Evolutionary conservation across 306 rosid species (phyloP).

Genomic region (Rubus parviflorus): DNA sequence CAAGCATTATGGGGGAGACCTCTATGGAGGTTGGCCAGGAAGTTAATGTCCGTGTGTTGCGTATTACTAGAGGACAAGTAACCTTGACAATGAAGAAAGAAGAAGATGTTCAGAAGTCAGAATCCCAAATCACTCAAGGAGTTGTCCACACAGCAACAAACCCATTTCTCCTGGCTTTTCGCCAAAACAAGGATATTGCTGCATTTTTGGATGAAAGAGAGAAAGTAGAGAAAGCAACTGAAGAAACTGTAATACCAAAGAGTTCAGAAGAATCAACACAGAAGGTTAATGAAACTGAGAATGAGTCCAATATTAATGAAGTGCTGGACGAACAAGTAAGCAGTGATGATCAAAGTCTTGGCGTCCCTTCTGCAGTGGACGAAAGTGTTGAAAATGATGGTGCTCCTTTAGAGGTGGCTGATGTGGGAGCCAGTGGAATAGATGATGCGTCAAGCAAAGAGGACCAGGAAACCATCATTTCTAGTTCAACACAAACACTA

Average conservation of each 20-base stretch:
- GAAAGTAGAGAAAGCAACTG: conserved; percentile 41
- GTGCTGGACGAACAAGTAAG: conserved; percentile 38
- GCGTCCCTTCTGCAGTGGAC: conserved; percentile 35
- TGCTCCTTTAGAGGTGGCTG: conserved; percentile 32
- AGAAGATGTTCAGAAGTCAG: conserved; percentile 46
- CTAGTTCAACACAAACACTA: conserved; percentile 24
- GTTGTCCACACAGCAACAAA: conserved; percentile 70
- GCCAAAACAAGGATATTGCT: conserved; percentile 82
- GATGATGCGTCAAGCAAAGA: conserved; percentile 39
- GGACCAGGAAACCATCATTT: conserved; percentile 23
- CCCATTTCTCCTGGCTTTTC: conserved; percentile 86
- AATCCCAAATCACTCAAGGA: conserved; percentile 47
- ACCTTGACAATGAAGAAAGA: conserved; percentile 97
- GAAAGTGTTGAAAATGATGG: conserved; percentile 36
- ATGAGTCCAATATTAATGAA: conserved; percentile 34
- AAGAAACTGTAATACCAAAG: conserved; percentile 32
- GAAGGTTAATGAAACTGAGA: conserved; percentile 37
- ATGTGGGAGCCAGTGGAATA: conserved; percentile 33
- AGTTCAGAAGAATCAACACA: conserved; percentile 46
- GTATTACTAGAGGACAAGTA: conserved; percentile 70
- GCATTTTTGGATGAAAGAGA: conserved; percentile 80
- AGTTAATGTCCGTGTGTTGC: conserved; percentile 76
- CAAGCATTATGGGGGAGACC: conserved; percentile 67
- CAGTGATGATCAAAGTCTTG: conserved; percentile 27
- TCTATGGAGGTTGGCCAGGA: conserved; percentile 78